Conservation (phyloP, 2,329 filamentous ascomycete species). For the Chaetomiaceae sp. region DNA sequence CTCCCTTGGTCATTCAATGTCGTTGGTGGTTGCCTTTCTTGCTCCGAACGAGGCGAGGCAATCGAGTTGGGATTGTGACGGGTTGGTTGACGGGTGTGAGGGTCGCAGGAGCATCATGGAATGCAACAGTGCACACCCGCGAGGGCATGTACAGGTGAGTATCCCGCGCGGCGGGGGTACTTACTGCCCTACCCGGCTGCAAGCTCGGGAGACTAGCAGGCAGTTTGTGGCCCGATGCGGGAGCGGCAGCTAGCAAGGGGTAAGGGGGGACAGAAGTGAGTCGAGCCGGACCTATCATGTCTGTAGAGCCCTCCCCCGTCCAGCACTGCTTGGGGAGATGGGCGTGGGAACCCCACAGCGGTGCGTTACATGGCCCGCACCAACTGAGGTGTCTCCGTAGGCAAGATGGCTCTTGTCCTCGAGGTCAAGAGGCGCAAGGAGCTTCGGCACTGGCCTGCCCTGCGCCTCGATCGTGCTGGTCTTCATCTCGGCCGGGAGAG, state of each 20-base stretch:
- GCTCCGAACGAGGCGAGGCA: slow-evolving; percentile 12
- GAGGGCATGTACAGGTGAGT: slow-evolving; percentile 12
- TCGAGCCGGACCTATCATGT: slow-evolving; percentile 9
- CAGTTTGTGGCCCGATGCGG: slow-evolving; percentile 15
- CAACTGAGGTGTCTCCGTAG: background rate
- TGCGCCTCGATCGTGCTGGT: slow-evolving; percentile 2
- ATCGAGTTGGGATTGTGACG: slow-evolving; percentile 4
- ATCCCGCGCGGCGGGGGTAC: slow-evolving; percentile 10
- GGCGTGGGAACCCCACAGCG: slow-evolving; percentile 7
- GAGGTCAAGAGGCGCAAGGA: background rate
- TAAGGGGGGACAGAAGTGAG: background rate
- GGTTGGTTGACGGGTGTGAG: slow-evolving; percentile 17
- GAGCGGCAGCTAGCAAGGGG: slow-evolving; percentile 10
- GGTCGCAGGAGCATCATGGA: slow-evolving; percentile 1
- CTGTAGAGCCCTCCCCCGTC: background rate
- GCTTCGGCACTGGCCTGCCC: slow-evolving; percentile 5
- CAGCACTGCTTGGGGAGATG: background rate
- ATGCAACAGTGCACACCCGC: slow-evolving; percentile 11
- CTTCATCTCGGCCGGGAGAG: slow-evolving; percentile 8
- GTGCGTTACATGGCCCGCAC: background rate
- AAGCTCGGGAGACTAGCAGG: background rate
- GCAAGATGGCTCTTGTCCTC: background rate
- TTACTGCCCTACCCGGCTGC: background rate
- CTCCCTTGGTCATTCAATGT: background rate
- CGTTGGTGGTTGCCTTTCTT: slow-evolving; percentile 11